A percentile compares a stretch with the other conserved stretches of the same genome.
Conservation (phyloP, 495 filamentous ascomycete genomes). For the Tuber indicum region DNA sequence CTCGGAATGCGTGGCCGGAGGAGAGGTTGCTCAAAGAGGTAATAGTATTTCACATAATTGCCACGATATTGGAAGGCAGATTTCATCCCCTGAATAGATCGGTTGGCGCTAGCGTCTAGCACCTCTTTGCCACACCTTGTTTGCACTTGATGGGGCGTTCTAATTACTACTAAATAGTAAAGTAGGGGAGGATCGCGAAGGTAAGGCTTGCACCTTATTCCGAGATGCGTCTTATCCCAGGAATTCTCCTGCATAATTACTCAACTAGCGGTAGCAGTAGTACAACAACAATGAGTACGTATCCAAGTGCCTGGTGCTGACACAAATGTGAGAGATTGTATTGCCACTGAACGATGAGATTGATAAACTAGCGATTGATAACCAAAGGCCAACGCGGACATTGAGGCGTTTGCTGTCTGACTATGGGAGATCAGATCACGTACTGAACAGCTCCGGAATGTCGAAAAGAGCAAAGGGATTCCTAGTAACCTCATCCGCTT, state of each 20-base stretch:
- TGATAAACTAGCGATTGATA: neutral
- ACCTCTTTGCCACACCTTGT: neutral
- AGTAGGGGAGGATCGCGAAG: neutral
- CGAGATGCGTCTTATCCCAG: neutral
- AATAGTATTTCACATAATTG: neutral
- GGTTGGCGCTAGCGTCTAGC: neutral
- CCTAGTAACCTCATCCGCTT: neutral
- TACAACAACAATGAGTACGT: no score
- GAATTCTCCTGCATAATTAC: neutral
- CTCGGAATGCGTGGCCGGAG: neutral
- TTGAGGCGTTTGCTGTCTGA: neutral
- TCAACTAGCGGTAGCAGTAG: neutral
- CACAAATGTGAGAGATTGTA: accelerated
- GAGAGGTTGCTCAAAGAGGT: neutral
- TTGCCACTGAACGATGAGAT: neutral
- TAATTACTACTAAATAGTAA: neutral
- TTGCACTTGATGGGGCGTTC: neutral
- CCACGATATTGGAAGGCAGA: neutral
- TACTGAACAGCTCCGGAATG: neutral
- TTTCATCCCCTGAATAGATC: neutral
- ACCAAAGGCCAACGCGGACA: neutral
- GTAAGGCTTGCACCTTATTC: neutral
- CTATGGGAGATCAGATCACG: neutral
- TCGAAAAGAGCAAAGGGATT: neutral
- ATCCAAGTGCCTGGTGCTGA: neutral